Percentiles rank a stretch among this genome's conserved stretches.
These are phyloP conservation scores for Sporisorium exsertum DNA, from an alignment of 1,284 basidiomycete genomes.

Conservation along the genomic window DNA sequence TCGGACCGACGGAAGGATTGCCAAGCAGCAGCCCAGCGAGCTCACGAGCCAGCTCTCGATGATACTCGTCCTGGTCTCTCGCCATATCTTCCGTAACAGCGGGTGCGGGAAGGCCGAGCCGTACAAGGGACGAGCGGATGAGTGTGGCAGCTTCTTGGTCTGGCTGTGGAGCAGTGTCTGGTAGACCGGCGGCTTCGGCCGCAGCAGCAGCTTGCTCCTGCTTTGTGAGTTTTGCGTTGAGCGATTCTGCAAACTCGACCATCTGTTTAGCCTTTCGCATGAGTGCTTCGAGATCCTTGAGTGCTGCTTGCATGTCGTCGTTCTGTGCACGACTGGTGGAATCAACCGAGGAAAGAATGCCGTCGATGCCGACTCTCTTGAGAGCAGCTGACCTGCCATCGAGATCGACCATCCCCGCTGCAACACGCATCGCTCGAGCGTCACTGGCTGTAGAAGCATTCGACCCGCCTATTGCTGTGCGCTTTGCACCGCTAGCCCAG, in stretches of 20 bases:
- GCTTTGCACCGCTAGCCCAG: slow-evolving; percentile 73
- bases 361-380: slow-evolving; percentile 52
- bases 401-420: slow-evolving; percentile 45
- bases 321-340: slow-evolving; percentile 74
- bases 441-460: neutral
- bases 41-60: slow-evolving; percentile 84
- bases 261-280: slow-evolving; percentile 93
- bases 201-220: slow-evolving; percentile 70
- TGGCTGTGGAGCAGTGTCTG: slow-evolving; percentile 24
- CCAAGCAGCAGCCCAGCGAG: slow-evolving; percentile 81
- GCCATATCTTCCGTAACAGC: slow-evolving; percentile 93
- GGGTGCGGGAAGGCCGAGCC: slow-evolving; percentile 82
- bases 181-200: slow-evolving; percentile 25
- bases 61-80: slow-evolving; percentile 82
- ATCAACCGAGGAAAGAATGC: slow-evolving; percentile 38
- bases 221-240: slow-evolving; percentile 83
- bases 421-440: slow-evolving; percentile 23
- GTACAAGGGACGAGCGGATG: slow-evolving; percentile 86
- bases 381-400: slow-evolving; percentile 47
- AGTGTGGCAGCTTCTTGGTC: slow-evolving; percentile 73
- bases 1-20: slow-evolving; percentile 13
- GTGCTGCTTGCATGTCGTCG: slow-evolving; percentile 80
- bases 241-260: slow-evolving; percentile 84
- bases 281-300: slow-evolving; percentile 89
- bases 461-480: neutral